phyloP scores from a whole-genome alignment of 164 flowering plant genomes.

The Sextonia rubra region DNA sequence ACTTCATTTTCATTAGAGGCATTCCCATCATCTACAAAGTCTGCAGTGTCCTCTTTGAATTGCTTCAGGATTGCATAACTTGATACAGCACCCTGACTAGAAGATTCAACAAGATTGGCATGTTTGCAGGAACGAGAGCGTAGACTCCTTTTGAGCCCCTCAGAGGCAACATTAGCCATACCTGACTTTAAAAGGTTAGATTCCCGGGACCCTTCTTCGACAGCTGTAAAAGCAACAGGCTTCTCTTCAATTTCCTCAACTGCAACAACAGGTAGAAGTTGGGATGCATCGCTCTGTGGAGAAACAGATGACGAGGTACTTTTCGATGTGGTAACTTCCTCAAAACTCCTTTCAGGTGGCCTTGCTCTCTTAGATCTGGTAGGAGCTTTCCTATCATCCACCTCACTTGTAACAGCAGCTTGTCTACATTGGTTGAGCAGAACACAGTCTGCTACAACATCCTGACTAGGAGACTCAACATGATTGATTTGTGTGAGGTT shows the following conservation, averaged over 20 bases:
- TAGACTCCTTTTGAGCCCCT: conserved; percentile 33
- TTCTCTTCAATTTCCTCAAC: conserved; percentile 20
- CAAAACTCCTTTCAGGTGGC: conserved; percentile 14
- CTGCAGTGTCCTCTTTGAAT: conserved; percentile 8
- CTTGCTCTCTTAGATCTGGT: conserved; percentile 13
- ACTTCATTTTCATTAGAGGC: conserved; percentile 14
- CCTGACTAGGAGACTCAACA: conserved; percentile 44
- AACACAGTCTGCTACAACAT: conserved; percentile 39
- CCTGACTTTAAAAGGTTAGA: conserved; percentile 26
- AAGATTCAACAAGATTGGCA: conserved; percentile 55
- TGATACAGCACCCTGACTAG: conserved; percentile 39
- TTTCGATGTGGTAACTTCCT: conserved; percentile 23
- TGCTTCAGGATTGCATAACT: conserved; percentile 44
- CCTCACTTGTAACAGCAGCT: conserved; percentile 14
- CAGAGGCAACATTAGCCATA: conserved; percentile 14
- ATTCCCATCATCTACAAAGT: conserved; percentile 9
- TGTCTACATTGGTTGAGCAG: conserved; percentile 28
- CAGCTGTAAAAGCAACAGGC: conserved; percentile 1
- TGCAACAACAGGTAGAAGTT: conserved; percentile 27
- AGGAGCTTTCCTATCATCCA: conserved; percentile 9
- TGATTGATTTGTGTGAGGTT: conserved; percentile 35
- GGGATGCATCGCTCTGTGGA: conserved; percentile 45
- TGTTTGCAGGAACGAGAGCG: conserved; percentile 46
- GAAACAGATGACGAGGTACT: conserved; percentile 31
- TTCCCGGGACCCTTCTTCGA: conserved; percentile 20